These are phyloP conservation scores for Colletotrichum sp. DNA, from an alignment of 2,329 filamentous ascomycete genomes.

Conservation along the genomic window DNA sequence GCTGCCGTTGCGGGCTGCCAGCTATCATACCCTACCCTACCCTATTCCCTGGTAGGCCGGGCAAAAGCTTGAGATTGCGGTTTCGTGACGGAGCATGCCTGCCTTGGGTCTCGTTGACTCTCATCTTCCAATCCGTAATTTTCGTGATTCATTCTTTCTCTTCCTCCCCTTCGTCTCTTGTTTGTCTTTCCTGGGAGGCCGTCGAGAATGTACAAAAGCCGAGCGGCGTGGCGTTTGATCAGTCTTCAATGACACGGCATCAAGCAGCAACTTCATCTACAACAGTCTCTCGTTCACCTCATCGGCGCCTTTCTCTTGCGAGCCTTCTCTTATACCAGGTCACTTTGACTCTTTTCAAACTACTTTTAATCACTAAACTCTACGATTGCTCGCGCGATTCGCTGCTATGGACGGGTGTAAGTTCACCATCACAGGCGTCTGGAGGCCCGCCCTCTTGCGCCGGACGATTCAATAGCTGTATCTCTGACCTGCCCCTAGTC, in stretches of 20 bases:
- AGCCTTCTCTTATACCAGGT: neutral
- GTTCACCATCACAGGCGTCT: neutral
- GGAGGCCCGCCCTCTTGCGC: neutral
- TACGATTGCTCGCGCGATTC: neutral
- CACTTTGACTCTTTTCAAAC: neutral
- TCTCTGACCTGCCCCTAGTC: conserved; percentile 42
- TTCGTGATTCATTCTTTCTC: neutral
- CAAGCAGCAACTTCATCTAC: neutral
- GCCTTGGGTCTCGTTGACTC: neutral
- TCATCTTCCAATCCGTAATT: neutral
- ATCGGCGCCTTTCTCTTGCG: neutral
- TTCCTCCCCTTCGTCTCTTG: neutral
- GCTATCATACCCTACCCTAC: neutral
- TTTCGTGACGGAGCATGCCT: conserved; percentile 12
- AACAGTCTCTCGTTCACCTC: neutral
- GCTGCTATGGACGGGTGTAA: conserved; percentile 22
- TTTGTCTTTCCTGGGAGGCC: neutral
- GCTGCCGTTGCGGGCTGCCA: neutral
- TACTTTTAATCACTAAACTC: neutral
- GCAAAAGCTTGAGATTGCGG: neutral
- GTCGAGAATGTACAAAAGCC: conserved; percentile 20
- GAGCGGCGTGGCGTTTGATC: neutral
- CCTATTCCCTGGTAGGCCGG: neutral
- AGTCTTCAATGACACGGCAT: neutral
- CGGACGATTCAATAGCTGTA: neutral